Percentiles rank a stretch among this genome's conserved stretches.
These are phyloP conservation scores for Ammopiptanthus mongolicus DNA, from an alignment of 306 rosid genomes.

Conservation along the genomic window DNA sequence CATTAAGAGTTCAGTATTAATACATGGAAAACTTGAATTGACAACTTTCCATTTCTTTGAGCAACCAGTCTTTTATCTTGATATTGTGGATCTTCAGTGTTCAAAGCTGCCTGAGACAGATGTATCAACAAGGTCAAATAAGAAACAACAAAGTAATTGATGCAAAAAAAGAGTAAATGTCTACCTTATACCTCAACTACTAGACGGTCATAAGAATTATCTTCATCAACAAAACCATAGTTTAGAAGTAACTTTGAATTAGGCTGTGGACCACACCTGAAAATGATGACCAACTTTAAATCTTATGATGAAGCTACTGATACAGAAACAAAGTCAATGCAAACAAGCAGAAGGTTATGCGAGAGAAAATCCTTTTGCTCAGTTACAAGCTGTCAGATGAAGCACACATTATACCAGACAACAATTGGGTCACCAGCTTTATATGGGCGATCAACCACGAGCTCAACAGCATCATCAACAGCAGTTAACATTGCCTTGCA, in stretches of 20 bases:
- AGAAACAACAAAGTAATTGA: slow-evolving; percentile 14
- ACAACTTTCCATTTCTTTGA: slow-evolving; percentile 84
- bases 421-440: slow-evolving; percentile 84
- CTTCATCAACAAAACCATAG: slow-evolving; percentile 92
- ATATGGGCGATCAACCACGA: slow-evolving; percentile 81
- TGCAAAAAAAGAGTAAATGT: neutral
- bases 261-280: slow-evolving; percentile 99
- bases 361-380: neutral
- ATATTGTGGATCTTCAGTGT: slow-evolving; percentile 93
- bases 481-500: slow-evolving; percentile 91
- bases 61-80: slow-evolving; percentile 95
- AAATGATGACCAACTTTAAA: slow-evolving; percentile 19
- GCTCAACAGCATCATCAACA: slow-evolving; percentile 70
- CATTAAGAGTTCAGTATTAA: slow-evolving; percentile 21
- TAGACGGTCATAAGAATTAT: slow-evolving; percentile 71
- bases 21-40: slow-evolving; percentile 76
- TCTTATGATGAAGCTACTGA: neutral
- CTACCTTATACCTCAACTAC: slow-evolving; percentile 55
- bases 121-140: slow-evolving; percentile 21
- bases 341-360: neutral
- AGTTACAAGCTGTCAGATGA: slow-evolving; percentile 15
- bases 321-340: neutral
- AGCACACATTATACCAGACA: slow-evolving; percentile 61
- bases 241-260: slow-evolving; percentile 82
- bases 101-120: slow-evolving; percentile 73